Conservation (phyloP, 208 protist genomes). For the Acanthamoeba lenticulata region DNA sequence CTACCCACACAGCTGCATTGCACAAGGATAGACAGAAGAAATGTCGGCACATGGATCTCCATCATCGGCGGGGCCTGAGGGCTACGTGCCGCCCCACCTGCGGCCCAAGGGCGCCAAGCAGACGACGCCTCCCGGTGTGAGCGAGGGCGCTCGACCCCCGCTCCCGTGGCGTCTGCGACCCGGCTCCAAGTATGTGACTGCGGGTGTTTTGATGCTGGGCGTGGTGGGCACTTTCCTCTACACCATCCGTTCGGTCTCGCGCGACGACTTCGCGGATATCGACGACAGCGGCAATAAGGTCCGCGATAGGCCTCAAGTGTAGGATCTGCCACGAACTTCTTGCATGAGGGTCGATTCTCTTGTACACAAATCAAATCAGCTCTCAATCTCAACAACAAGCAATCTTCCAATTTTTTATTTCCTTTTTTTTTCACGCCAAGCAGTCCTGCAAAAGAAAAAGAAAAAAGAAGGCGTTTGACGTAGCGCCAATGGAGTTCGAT, state of each 20-base stretch:
- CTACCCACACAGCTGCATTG: too few relatives aligned
- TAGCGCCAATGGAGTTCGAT: background rate
- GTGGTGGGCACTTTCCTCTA: slow-evolving; percentile 37
- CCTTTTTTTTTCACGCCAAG: background rate
- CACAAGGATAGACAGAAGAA: too few relatives aligned
- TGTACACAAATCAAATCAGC: too few relatives aligned
- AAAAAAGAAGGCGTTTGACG: background rate
- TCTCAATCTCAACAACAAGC: too few relatives aligned
- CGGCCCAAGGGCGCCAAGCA: background rate
- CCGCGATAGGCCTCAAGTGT: background rate
- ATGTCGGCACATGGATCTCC: background rate
- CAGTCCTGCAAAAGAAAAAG: background rate
- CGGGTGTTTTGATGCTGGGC: background rate
- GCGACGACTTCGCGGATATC: slow-evolving; percentile 33
- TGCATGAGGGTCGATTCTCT: background rate
- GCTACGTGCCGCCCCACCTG: slow-evolving; percentile 25
- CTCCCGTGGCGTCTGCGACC: background rate
- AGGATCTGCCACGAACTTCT: background rate
- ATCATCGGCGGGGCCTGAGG: background rate
- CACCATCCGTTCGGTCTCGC: slow-evolving; percentile 29
- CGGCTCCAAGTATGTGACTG: background rate
- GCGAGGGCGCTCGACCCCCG: background rate
- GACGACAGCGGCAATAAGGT: slow-evolving; percentile 56
- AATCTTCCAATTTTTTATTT: background rate
- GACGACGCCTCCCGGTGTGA: background rate